Evolutionary conservation across 768 basidiomycete species (phyloP).

Genomic region (Panaeolus papilionaceus): DNA sequence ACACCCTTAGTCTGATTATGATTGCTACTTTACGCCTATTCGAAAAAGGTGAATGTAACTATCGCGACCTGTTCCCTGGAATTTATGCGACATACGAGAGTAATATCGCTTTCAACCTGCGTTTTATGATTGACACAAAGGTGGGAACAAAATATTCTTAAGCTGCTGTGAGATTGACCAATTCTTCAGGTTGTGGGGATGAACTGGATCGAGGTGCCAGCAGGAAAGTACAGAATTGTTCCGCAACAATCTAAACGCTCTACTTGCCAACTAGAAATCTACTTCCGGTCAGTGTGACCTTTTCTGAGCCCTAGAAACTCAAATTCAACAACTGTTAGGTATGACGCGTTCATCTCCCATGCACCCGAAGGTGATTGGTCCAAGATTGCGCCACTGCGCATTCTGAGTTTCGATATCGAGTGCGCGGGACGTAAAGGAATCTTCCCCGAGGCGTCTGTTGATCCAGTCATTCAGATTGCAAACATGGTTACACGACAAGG

Average conservation of each 20-base stretch:
- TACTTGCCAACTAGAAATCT: constrained; percentile 89
- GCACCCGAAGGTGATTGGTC: constrained; percentile 93
- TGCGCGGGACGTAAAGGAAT: constrained; percentile 98
- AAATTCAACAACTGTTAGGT: constrained; percentile 50
- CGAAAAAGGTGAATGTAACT: constrained; percentile 77
- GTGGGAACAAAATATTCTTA: constrained; percentile 42
- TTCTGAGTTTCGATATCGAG: constrained; percentile 98
- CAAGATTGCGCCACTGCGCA: constrained; percentile 89
- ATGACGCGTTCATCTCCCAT: constrained; percentile 87
- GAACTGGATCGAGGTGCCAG: constrained; percentile 97
- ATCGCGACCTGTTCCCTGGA: constrained; percentile 60
- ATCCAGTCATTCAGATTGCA: constrained; percentile 98
- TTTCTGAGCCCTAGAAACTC: not conserved
- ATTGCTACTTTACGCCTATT: constrained; percentile 57
- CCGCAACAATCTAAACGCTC: constrained; percentile 67
- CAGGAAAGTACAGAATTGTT: constrained; percentile 78
- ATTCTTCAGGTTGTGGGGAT: constrained; percentile 85
- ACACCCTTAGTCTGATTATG: constrained; percentile 12
- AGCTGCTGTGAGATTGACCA: constrained; percentile 9
- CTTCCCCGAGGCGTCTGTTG: constrained; percentile 89
- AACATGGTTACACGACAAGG: constrained; percentile 99
- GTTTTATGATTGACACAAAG: constrained; percentile 99
- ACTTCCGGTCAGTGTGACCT: constrained; percentile 59
- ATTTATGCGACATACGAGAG: constrained; percentile 85
- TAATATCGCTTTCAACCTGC: constrained; percentile 88